Percentiles rank a stretch among this genome's conserved stretches.
Evolutionary conservation across 305 asterid genomes (phyloP).

Genomic region (Petunia hybrid): DNA sequence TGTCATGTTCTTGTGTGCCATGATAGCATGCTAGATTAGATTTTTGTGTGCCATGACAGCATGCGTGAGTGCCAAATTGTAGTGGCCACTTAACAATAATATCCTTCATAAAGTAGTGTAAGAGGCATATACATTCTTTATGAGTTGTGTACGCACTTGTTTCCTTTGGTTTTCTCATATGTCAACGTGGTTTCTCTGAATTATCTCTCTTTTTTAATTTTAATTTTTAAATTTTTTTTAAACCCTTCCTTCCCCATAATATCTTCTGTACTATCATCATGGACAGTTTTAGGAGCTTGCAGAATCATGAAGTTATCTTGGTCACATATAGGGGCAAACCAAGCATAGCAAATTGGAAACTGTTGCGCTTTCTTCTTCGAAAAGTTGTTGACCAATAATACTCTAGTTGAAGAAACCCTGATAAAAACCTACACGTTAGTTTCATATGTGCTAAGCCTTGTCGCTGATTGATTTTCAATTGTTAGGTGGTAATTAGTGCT

Average conservation of each 20-base stretch:
- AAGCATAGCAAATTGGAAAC: conserved; percentile 1
- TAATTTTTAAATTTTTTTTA: background rate
- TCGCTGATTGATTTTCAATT: background rate
- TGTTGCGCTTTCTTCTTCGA: background rate
- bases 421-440: background rate
- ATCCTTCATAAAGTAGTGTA: background rate
- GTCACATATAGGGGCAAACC: background rate
- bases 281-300: background rate
- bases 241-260: background rate
- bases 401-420: conserved; percentile 5
- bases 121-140: background rate
- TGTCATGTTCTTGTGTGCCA: background rate
- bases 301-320: background rate
- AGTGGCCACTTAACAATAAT: background rate
- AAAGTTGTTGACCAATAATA: background rate
- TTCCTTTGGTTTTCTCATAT: background rate
- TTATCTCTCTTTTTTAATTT: background rate
- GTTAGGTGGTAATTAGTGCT: conserved; percentile 2
- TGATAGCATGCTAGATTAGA: too few species aligned
- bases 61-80: background rate
- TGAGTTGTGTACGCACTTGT: background rate
- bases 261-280: background rate
- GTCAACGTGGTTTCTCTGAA: background rate
- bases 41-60: background rate
- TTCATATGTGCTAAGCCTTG: background rate